Evolutionary conservation across 768 basidiomycete species (phyloP), one percentile per base, ranked within the genome.

Genomic region (Coprinopsis sp.): DNA sequence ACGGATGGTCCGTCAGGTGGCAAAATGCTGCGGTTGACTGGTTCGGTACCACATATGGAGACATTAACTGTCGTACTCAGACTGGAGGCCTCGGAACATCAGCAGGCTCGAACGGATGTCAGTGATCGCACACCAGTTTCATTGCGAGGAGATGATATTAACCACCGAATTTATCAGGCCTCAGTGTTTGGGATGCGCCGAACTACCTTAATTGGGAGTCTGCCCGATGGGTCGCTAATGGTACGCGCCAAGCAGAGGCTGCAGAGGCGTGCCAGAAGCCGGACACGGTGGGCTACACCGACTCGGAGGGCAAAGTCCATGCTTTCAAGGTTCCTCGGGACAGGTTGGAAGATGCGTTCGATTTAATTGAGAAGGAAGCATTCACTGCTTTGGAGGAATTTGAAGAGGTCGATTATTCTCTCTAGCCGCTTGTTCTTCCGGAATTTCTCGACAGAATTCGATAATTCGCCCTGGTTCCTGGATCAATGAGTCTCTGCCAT

Each of bases 201-300:
- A 34, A 16, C 25, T 37, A 37, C 24, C 16, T 50, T 16, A 38
- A 37, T 30, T 46, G 24, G 25, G 31, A 29, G 12, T 54, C 53
- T 8, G 40, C 40, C 18, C 49, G 40, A 3, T 54, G 53, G 53
- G 18, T 28, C 14, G 31, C 11, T 21, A 22, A 16, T 16, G 27
- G 23, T 23, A 22, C 31, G 13, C 30, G 23, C 16, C 22, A 11
- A 22, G 19, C 33, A 10, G 39, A 22, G 24, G 33, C 30, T 31
- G 39, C 14, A 23, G 24, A 10, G n/a, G 27, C 41, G 14, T 53
- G 52, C 31, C 31, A 29, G n/a, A 38, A 21, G 21, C 49, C 49
- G 27, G 45, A 53, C 18, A 33, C 44, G 22, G 21, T 53, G 24
- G 52, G 52, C 4, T 53, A 46, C 31, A 53, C 45, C n/a, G 33